Evolutionary conservation across 2,329 filamentous ascomycete genomes (phyloP).

Genomic region (Apiospora kogelbergensis): DNA sequence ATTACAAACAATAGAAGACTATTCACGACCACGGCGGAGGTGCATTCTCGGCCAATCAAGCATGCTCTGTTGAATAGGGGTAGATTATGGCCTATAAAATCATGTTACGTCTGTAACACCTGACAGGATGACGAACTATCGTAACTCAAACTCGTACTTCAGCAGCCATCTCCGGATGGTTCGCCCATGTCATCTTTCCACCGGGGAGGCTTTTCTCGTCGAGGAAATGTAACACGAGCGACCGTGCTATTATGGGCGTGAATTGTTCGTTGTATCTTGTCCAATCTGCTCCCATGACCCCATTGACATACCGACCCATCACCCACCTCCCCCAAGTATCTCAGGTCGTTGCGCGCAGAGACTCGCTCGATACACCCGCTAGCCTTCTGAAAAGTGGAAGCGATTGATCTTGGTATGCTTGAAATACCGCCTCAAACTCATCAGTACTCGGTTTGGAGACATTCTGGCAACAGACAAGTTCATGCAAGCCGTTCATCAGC

Average conservation of each 20-base stretch:
- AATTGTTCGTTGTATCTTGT: background rate
- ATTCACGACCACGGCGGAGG: no score
- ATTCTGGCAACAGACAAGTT: background rate
- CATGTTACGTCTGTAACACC: background rate
- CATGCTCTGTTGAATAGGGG: background rate
- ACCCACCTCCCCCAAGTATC: background rate
- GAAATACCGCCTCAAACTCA: background rate
- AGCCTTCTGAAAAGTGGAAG: background rate
- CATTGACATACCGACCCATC: background rate
- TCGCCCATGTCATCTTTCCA: constrained; percentile 2
- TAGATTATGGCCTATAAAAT: background rate
- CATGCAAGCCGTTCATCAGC: background rate
- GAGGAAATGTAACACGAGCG: background rate
- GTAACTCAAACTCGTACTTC: background rate
- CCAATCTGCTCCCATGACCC: background rate
- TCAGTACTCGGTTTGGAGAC: background rate
- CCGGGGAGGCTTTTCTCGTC: background rate
- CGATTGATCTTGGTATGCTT: background rate
- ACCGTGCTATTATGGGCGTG: background rate
- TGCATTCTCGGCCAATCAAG: background rate
- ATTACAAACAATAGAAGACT: background rate
- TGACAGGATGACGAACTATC: no score
- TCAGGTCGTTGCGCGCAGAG: background rate
- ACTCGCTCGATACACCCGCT: background rate
- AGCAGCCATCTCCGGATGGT: background rate